These are phyloP conservation scores for Plasmopara muralis DNA, from an alignment of 352 stramenopile species.

Conservation along the genomic window DNA sequence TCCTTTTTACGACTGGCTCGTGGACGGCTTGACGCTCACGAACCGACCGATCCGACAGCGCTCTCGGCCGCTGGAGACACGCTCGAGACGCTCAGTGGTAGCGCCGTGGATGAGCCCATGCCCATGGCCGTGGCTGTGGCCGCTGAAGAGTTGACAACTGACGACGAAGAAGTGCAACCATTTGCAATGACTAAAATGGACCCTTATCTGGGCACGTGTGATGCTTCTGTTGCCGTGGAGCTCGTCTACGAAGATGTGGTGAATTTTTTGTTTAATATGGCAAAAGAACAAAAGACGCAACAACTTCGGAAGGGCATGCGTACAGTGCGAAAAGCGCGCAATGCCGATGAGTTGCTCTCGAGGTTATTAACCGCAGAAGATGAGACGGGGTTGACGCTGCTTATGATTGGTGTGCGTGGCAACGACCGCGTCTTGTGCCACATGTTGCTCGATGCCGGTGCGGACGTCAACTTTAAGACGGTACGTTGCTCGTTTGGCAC, in stretches of 20 bases:
- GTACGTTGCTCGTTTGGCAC: constrained; percentile 34
- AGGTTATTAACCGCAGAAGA: constrained; percentile 56
- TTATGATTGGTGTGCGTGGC: constrained; percentile 75
- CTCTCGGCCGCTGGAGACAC: constrained; percentile 13
- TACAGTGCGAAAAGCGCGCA: constrained; percentile 46
- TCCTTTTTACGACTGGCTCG: constrained; percentile 33
- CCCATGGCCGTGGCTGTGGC: constrained; percentile 28
- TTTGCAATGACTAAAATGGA: constrained; percentile 56
- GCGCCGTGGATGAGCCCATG: constrained; percentile 28
- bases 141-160: constrained; percentile 64
- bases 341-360: constrained; percentile 40
- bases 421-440: constrained; percentile 49
- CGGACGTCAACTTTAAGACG: constrained; percentile 78
- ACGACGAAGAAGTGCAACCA: constrained; percentile 73
- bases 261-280: constrained; percentile 51
- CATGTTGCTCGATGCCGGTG: constrained; percentile 59
- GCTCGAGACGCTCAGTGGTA: constrained; percentile 26
- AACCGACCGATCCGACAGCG: constrained; percentile 4
- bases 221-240: constrained; percentile 30
- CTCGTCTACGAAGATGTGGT: constrained; percentile 58
- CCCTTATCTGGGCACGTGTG: constrained; percentile 13
- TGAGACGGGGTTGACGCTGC: constrained; percentile 69
- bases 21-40: constrained; percentile 19
- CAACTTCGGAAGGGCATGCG: constrained; percentile 56
- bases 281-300: constrained; percentile 39